Evolutionary conservation across 2,329 filamentous ascomycete genomes (phyloP), one percentile per base, ranked within the genome.

Genomic region (Aspergillus alliaceus): DNA sequence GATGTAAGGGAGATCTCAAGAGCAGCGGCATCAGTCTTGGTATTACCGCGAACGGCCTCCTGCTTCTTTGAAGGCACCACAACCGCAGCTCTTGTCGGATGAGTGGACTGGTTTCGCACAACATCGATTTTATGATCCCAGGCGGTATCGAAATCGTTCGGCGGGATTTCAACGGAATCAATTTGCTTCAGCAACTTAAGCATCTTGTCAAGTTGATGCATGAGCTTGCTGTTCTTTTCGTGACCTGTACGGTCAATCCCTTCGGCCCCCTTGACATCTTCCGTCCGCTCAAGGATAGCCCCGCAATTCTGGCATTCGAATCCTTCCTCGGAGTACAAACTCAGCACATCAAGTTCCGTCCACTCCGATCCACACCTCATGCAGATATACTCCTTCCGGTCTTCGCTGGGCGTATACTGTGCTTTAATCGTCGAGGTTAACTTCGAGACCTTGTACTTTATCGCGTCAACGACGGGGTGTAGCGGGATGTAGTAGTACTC

Each of bases 401-500:
- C 93, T 55, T 85, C 85, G 9, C 88, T 89, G 0, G 91, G 88
- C 18, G 90, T 87, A 15, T 90, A 90, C 57, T 91, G 88, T 15
- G 88, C 87, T 75, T 97, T 93, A 58, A 98, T 91, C 54, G 89
- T 87, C 72, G 93, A 93, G 64, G 93, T 92, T 65, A 98, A 86
- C 56, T 88, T 89, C 71, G 93, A 93, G 51, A 96, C 87, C 61
- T 91, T 89, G 84, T 90, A 99, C 75, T 99, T 99, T 77, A 96
- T 96, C 49, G 91, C 91, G 76, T 99, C 95, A 69, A 99, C 91
- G 34, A 93, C 91, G 57, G 91, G 90, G 58, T 95, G 91, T 69
- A 96, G 96, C 72, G 97, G 93, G 72, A 99, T 93, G 76, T 91
- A 99, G 79, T 96, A 99, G 82, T 96, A 99, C 61, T 93, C 96